These are phyloP conservation scores for Hypoxylon crocopeplum DNA, from an alignment of 495 filamentous ascomycete genomes.

Conservation along the genomic window DNA sequence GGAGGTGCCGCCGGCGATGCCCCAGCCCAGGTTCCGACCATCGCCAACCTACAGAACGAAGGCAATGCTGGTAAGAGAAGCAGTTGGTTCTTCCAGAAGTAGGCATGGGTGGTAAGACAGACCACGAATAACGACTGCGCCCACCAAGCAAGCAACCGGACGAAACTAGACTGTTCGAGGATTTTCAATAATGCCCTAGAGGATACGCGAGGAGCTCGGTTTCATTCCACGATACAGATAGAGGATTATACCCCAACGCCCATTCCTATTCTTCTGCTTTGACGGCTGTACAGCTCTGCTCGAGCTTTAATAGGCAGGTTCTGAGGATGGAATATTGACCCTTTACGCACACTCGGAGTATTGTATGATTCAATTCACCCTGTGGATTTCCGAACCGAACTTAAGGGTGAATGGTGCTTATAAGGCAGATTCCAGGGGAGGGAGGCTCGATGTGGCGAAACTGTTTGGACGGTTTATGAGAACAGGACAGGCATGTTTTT, in stretches of 20 bases:
- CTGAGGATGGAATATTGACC: constrained; percentile 6
- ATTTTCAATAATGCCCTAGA: constrained; percentile 24
- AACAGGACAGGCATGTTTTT: constrained; percentile 32
- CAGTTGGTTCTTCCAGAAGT: constrained; percentile 66
- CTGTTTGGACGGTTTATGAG: constrained; percentile 32
- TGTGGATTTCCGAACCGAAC: neutral
- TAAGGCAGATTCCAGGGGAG: neutral
- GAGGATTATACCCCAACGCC: constrained; percentile 38
- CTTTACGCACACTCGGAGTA: neutral
- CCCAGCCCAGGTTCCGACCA: constrained; percentile 56
- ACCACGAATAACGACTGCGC: neutral
- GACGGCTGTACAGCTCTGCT: constrained; percentile 3
- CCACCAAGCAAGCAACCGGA: constrained; percentile 15
- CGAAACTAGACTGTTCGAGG: constrained; percentile 23
- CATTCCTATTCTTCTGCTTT: constrained; percentile 10
- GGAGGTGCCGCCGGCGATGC: constrained; percentile 65
- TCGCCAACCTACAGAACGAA: constrained; percentile 60
- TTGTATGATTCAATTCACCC: neutral
- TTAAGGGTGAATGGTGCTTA: constrained; percentile 1
- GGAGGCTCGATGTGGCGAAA: constrained; percentile 20
- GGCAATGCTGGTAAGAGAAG: constrained; percentile 58
- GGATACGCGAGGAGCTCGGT: constrained; percentile 20
- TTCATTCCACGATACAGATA: constrained; percentile 32
- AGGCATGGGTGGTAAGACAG: constrained; percentile 1
- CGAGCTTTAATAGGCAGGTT: constrained; percentile 6